These are phyloP conservation scores for Colletotrichum theobromicola DNA, from an alignment of 2,329 filamentous ascomycete genomes.

Conservation along the genomic window DNA sequence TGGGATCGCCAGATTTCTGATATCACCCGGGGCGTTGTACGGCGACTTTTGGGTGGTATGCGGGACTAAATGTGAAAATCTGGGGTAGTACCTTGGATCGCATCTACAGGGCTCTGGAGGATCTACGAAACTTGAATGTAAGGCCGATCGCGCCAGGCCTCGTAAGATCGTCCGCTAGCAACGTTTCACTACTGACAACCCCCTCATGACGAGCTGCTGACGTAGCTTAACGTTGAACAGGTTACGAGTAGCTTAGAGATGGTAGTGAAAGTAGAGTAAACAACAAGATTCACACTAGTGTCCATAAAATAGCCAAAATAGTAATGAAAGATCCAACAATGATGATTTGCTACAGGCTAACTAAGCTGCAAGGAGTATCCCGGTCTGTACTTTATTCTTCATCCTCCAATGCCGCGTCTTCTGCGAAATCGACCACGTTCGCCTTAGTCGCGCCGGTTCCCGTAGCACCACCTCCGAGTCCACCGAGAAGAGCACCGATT, in stretches of 20 bases:
- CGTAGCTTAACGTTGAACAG: neutral
- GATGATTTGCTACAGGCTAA: slow-evolving; percentile 17
- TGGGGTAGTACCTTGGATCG: neutral
- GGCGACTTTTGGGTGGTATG: neutral
- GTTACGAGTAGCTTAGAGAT: no score
- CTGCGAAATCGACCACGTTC: neutral
- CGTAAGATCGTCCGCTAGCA: neutral
- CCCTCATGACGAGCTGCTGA: neutral
- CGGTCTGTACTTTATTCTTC: slow-evolving; percentile 1
- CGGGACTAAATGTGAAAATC: neutral
- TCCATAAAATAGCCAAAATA: neutral
- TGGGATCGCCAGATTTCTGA: neutral
- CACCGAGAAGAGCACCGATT: neutral
- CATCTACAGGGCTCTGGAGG: neutral
- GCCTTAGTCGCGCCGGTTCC: neutral
- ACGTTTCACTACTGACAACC: neutral
- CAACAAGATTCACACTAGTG: neutral
- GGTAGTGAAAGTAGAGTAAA: no score
- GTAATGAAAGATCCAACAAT: neutral
- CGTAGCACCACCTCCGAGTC: neutral
- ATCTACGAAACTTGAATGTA: neutral
- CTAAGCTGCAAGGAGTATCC: slow-evolving; percentile 10
- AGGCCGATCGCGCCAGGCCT: neutral
- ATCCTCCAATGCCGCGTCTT: slow-evolving; percentile 3
- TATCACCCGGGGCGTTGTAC: neutral